phyloP scores from a whole-genome alignment of 352 stramenopile genomes.

The Halophytophthora batemanensis region DNA sequence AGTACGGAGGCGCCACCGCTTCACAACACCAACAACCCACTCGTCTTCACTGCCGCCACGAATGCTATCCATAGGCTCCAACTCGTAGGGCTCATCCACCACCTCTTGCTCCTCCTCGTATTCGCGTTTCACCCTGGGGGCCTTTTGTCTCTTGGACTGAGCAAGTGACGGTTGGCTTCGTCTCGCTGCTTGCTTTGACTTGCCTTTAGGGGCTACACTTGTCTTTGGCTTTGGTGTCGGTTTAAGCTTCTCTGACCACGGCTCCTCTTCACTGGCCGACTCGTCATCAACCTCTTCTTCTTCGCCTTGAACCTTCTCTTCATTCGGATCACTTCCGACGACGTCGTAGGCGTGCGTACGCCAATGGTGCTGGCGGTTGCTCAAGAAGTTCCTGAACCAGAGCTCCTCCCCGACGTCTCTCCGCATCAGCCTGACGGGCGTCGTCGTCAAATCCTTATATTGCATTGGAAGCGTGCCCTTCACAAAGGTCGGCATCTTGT shows the following conservation, averaged over 20 bases:
- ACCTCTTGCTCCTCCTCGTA: neutral
- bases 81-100: too few relatives aligned
- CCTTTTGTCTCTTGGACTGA: too few relatives aligned
- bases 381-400: constrained; percentile 29
- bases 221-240: constrained; percentile 4
- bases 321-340: constrained; percentile 7
- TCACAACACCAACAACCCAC: too few relatives aligned
- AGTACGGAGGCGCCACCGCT: too few relatives aligned
- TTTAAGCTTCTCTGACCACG: too few relatives aligned
- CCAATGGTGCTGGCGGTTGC: constrained; percentile 26
- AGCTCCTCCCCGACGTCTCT: constrained; percentile 18
- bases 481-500: constrained; percentile 28
- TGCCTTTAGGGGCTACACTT: neutral
- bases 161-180: neutral
- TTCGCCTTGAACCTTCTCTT: too few relatives aligned
- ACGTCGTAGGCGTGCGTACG: constrained; percentile 22
- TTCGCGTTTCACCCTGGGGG: neutral
- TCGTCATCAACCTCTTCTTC: neutral
- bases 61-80: too few relatives aligned
- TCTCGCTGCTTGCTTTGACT: constrained; percentile 3
- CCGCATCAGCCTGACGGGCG: constrained; percentile 16
- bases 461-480: constrained; percentile 24
- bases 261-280: too few relatives aligned
- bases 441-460: constrained; percentile 17
- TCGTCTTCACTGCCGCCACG: too few relatives aligned